Evolutionary conservation across 139 green algal species (phyloP).

Genomic region (Limnomonas spitsbergensis): DNA sequence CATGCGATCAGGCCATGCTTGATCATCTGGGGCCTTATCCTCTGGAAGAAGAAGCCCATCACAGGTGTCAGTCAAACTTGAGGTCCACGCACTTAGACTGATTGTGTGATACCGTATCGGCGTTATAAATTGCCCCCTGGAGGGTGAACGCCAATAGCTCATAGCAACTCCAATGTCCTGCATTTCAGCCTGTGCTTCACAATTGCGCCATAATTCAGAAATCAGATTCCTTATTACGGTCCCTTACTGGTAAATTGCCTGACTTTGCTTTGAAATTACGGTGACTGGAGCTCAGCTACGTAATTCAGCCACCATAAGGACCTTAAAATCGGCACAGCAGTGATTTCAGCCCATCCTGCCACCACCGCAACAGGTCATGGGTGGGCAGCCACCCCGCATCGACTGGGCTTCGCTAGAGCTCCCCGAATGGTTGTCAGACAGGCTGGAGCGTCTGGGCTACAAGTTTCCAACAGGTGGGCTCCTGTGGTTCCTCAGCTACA

Average conservation of each 20-base stretch:
- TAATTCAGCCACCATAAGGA: no score
- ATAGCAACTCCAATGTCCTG: neutral
- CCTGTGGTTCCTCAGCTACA: no score
- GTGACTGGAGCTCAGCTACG: no score
- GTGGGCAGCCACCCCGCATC: neutral
- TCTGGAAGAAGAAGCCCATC: neutral
- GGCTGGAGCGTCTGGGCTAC: slow-evolving; percentile 65
- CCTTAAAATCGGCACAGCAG: neutral
- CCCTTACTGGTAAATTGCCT: no score
- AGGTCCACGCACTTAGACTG: neutral
- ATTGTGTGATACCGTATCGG: no score
- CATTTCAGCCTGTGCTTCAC: neutral
- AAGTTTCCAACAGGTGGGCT: slow-evolving; percentile 62
- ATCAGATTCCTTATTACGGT: neutral
- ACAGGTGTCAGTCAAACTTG: neutral
- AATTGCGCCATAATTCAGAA: no score
- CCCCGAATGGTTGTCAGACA: slow-evolving; percentile 70
- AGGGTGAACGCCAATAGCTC: neutral
- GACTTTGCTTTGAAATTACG: no score
- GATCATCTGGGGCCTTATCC: neutral
- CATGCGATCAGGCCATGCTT: neutral
- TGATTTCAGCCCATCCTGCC: slow-evolving; percentile 1
- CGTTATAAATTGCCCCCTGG: neutral
- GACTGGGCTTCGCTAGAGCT: slow-evolving; percentile 67
- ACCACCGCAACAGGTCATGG: slow-evolving; percentile 5